A percentile compares a stretch with the other conserved stretches of the same genome.
Evolutionary conservation across 2,329 filamentous ascomycete genomes (phyloP).

Genomic region (Alternaria hordeiaustralica): DNA sequence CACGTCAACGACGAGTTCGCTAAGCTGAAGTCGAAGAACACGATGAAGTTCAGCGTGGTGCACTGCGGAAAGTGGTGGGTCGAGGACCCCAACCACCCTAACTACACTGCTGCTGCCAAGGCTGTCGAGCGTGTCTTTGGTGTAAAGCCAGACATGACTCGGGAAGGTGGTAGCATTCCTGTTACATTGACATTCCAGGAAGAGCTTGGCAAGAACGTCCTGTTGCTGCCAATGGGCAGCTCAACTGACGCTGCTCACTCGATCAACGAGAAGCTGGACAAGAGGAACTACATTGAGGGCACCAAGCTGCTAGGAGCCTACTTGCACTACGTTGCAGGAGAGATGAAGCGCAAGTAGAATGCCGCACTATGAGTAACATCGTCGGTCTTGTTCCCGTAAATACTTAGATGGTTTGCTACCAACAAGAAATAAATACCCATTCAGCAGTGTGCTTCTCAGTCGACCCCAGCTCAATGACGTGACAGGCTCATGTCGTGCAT

Average conservation of each 20-base stretch:
- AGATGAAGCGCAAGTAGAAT: constrained; percentile 63
- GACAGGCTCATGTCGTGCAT: neutral
- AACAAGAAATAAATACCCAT: constrained; percentile 17
- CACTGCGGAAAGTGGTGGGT: constrained; percentile 99
- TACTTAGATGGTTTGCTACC: neutral
- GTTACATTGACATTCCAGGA: constrained; percentile 97
- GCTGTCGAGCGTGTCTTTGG: constrained; percentile 96
- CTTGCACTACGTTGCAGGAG: constrained; percentile 92
- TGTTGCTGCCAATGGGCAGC: constrained; percentile 95
- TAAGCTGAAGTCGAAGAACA: constrained; percentile 92
- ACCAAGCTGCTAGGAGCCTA: constrained; percentile 96
- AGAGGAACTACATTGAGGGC: constrained; percentile 96
- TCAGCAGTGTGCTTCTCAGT: neutral
- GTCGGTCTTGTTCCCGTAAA: neutral
- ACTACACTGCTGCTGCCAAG: constrained; percentile 92
- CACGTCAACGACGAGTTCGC: constrained; percentile 85
- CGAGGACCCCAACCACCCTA: constrained; percentile 97
- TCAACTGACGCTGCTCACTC: constrained; percentile 96
- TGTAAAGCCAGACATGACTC: constrained; percentile 90
- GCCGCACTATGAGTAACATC: neutral
- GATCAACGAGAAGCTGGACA: constrained; percentile 98
- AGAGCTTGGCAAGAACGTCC: constrained; percentile 96
- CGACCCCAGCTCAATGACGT: neutral
- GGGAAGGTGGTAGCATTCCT: constrained; percentile 96
- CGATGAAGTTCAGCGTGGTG: constrained; percentile 77